Evolutionary conservation across 192 early-diverging fungal species (phyloP), one percentile per base, ranked within the genome.

Genomic region (Oehlia diaphana): DNA sequence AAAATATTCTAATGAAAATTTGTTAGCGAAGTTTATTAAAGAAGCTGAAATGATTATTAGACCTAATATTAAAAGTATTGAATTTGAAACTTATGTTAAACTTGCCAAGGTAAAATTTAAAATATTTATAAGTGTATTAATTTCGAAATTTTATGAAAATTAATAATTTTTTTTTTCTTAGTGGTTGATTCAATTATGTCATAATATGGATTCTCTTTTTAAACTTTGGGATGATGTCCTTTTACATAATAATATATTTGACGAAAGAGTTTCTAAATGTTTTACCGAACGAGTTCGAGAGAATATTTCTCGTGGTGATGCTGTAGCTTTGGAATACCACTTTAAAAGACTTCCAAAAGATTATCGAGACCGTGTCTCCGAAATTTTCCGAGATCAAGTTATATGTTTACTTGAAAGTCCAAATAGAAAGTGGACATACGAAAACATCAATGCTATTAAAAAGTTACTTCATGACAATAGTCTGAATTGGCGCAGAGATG

Each of bases 121-220:
- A 37, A 16, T 69, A 14, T 69, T 7, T 16, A 42, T 69, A 26
- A 26, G 26, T 26, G 26, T 26, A 19, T 39, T 33, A 35, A 16
- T 21, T 39, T 69, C 16, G 4, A 3, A 13, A 35, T 66, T 66
- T 19, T 42, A 37, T 70, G 39, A 42, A n/a, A 12, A 23, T 9
- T 70, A 37, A 37, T 19, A 44, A 19, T 39, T n/a, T 26, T 26
- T 26, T 26, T 21, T 23, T 70, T n/a, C n/a, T 44, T 70, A 70
- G 68, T 70, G 68, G 68, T 70, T 70, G 21, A 21, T 70, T 9
- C 33, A n/a, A 39, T n/a, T 42, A 23, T 70, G 68, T 10, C 19
- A n/a, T 70, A 42, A 21, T 13, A 70, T 70, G 39, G 9, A 47
- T 6, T n/a, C 21, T 3, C 68, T 70, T 70, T 14, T 10, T 42